These are phyloP conservation scores for Wakefieldia striispora DNA, from an alignment of 768 basidiomycete genomes.

Conservation along the genomic window DNA sequence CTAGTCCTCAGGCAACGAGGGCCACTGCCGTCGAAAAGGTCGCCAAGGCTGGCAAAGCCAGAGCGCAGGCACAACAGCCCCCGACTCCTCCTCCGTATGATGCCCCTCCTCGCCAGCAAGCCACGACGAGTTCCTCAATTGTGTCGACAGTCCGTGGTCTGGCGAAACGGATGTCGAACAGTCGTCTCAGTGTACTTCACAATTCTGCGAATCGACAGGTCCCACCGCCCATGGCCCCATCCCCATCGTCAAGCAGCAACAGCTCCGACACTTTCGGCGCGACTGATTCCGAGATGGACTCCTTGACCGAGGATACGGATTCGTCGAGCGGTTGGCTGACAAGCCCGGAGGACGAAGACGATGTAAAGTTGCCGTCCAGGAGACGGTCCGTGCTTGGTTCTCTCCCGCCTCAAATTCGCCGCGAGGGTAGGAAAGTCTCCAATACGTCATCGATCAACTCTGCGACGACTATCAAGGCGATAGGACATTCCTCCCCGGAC, in stretches of 20 bases:
- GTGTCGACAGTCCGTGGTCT: constrained; percentile 58
- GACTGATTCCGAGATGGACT: constrained; percentile 57
- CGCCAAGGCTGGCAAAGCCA: constrained; percentile 50
- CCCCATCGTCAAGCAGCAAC: constrained; percentile 37
- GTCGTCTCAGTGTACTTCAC: constrained; percentile 34
- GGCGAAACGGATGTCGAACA: constrained; percentile 53
- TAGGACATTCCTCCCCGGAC: constrained; percentile 21
- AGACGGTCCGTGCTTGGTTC: constrained; percentile 48
- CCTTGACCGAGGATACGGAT: constrained; percentile 60
- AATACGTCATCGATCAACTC: constrained; percentile 35
- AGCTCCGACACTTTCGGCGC: constrained; percentile 46
- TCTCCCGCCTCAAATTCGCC: constrained; percentile 42
- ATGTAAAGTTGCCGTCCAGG: constrained; percentile 17
- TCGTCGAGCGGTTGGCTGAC: constrained; percentile 52
- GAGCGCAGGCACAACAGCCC: constrained; percentile 47
- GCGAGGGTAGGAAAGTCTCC: constrained; percentile 40
- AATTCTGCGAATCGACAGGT: constrained; percentile 16
- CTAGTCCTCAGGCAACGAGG: constrained; percentile 42
- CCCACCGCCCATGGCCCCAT: constrained; percentile 20
- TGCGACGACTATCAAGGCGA: constrained; percentile 35
- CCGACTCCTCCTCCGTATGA: constrained; percentile 45
- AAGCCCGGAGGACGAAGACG: constrained; percentile 47
- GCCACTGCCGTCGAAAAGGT: constrained; percentile 55
- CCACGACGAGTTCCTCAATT: constrained; percentile 34
- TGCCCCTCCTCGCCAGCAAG: constrained; percentile 20